Conservation (phyloP, 257 asterid genomes). For the Solanum medicagineum region DNA sequence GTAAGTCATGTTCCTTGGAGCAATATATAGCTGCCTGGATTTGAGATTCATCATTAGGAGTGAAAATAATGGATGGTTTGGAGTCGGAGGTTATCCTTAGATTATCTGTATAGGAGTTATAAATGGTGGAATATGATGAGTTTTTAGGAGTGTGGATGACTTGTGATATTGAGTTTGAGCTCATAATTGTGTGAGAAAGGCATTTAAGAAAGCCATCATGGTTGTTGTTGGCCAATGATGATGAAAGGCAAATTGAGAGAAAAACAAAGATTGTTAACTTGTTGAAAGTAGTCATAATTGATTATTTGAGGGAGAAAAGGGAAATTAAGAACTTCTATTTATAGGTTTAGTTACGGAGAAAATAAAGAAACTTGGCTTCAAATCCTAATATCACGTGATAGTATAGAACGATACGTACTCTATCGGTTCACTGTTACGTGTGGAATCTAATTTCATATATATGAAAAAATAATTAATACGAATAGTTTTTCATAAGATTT, state of each 20-base stretch:
- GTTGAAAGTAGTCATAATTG: not conserved
- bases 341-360: no score
- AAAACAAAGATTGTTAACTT: not conserved
- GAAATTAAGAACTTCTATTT: no score
- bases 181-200: not conserved
- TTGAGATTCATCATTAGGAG: not conserved
- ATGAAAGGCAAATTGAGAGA: not conserved
- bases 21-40: no score
- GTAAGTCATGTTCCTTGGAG: no score
- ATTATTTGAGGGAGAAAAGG: not conserved
- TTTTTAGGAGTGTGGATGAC: not conserved
- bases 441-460: no score
- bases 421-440: no score
- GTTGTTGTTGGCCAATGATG: not conserved
- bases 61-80: not conserved
- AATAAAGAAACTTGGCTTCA: not conserved
- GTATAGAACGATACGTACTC: not conserved
- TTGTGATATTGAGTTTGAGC: not conserved
- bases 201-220: not conserved
- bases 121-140: not conserved
- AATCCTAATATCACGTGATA: not conserved
- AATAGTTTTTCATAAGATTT: no score
- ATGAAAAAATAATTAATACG: no score
- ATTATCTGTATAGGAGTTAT: not conserved
- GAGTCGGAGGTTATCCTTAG: not conserved